Evolutionary conservation across 495 filamentous ascomycete genomes (phyloP).

Genomic region (Recurvomyces mirabilis): DNA sequence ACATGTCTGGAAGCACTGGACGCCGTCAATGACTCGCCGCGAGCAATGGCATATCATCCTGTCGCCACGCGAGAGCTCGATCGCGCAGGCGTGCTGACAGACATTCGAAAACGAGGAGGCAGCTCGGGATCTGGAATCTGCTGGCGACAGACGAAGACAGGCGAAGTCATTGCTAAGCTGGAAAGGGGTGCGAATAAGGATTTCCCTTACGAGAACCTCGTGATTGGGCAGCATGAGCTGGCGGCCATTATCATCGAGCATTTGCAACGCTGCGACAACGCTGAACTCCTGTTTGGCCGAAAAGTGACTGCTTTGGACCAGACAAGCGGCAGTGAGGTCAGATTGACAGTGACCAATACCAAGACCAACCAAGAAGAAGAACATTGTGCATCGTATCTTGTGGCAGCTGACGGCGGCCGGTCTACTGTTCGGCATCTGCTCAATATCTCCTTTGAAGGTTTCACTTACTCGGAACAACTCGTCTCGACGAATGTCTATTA

Average conservation of each 20-base stretch:
- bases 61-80: constrained; percentile 17
- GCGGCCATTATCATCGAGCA: constrained; percentile 17
- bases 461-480: constrained; percentile 21
- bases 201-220: constrained; percentile 18
- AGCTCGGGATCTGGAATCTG: constrained; percentile 7
- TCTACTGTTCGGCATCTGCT: constrained; percentile 15
- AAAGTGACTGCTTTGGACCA: constrained; percentile 7
- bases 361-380: not conserved
- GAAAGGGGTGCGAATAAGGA: constrained; percentile 4
- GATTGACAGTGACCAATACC: constrained; percentile 1
- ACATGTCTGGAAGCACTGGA: constrained; percentile 15
- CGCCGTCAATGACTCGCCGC: constrained; percentile 13
- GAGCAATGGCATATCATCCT: constrained; percentile 20
- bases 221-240: constrained; percentile 21
- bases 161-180: constrained; percentile 15
- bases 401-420: constrained; percentile 22
- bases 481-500: constrained; percentile 22
- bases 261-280: constrained; percentile 10
- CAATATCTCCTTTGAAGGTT: constrained; percentile 22
- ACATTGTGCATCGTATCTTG: constrained; percentile 12
- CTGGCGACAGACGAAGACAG: constrained; percentile 13
- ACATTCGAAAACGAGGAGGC: constrained; percentile 14
- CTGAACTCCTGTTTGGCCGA: constrained; percentile 5
- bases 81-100: constrained; percentile 16
- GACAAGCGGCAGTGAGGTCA: constrained; percentile 2